Percentiles rank a stretch among this genome's conserved stretches.
phyloP scores from a whole-genome alignment of 169 alveolate genomes.

The Besnoitia besnoiti region DNA sequence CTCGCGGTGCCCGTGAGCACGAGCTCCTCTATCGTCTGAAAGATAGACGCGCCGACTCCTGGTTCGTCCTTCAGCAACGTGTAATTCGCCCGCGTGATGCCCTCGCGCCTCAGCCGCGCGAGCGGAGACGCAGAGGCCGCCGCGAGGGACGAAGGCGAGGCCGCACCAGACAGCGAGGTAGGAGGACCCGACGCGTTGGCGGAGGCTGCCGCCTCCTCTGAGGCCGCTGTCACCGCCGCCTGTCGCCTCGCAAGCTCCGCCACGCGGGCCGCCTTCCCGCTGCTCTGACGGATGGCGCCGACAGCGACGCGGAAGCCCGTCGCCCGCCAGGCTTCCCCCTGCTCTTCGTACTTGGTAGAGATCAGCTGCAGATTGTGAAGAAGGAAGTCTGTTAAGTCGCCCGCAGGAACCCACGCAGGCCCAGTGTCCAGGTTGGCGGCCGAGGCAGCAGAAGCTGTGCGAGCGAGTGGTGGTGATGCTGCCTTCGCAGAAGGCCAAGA shows the following conservation, averaged over 20 bases:
- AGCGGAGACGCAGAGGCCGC: not conserved
- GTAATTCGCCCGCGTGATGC: constrained; percentile 27
- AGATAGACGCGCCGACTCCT: constrained; percentile 17
- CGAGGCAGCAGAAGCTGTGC: not conserved
- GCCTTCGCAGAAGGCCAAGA: no score
- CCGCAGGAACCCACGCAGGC: no score
- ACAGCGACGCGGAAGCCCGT: constrained; percentile 15
- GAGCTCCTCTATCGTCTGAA: constrained; percentile 40
- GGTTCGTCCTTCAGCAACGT: constrained; percentile 22
- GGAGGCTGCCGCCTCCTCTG: not conserved
- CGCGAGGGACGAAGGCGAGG: not conserved
- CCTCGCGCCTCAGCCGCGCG: not conserved
- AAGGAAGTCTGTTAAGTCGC: not conserved
- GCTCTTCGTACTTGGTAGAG: constrained; percentile 32
- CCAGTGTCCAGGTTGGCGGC: not conserved
- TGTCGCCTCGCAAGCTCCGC: constrained; percentile 7
- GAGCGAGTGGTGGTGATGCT: no score
- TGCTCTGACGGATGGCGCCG: not conserved
- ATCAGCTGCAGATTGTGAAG: not conserved
- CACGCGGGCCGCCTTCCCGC: not conserved
- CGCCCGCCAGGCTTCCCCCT: constrained; percentile 52
- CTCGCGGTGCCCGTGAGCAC: constrained; percentile 2
- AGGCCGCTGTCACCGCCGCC: not conserved
- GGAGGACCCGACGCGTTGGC: not conserved
- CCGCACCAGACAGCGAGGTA: not conserved